These are phyloP conservation scores for Starmera pachycereana DNA, from an alignment of 805 yeast genomes.

Conservation along the genomic window DNA sequence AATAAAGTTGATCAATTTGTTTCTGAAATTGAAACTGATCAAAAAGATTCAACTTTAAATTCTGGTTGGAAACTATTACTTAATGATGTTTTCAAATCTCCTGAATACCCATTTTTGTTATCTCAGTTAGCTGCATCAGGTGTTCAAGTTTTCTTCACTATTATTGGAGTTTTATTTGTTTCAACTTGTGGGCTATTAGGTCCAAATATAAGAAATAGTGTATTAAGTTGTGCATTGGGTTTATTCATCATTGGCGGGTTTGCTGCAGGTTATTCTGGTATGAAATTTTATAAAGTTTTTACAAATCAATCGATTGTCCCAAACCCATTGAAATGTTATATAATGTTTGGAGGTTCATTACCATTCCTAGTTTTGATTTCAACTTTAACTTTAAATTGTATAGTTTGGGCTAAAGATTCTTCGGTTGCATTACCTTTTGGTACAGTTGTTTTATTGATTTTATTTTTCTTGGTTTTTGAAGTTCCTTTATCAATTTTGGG, in stretches of 20 bases:
- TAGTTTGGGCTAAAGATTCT: conserved; percentile 70
- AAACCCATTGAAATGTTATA: conserved; percentile 17
- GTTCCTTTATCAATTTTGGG: conserved; percentile 70
- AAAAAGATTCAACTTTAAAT: conserved; percentile 15
- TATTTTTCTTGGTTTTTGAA: conserved; percentile 53
- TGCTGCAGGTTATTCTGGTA: conserved; percentile 64
- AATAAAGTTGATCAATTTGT: conserved; percentile 15
- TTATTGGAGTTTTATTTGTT: conserved; percentile 47
- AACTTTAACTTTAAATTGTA: conserved; percentile 47
- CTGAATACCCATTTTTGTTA: conserved; percentile 36
- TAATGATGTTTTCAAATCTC: conserved; percentile 44
- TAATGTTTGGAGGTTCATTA: conserved; percentile 37
- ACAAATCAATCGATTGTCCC: conserved; percentile 21
- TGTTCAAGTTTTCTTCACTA: conserved; percentile 56
- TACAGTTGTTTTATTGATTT: conserved; percentile 50
- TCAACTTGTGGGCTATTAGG: conserved; percentile 51
- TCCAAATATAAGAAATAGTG: conserved; percentile 59
- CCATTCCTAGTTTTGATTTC: conserved; percentile 39
- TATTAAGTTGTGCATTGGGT: conserved; percentile 47
- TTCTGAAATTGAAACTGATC: conserved; percentile 16
- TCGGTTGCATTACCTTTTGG: conserved; percentile 74
- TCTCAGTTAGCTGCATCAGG: conserved; percentile 63
- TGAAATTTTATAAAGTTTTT: conserved; percentile 49
- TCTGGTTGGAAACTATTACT: conserved; percentile 46
- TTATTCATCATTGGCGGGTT: conserved; percentile 63